Base-by-base conservation (phyloP, 1,284 basidiomycete genomes). In the Pseudozyma thailandica region DNA sequence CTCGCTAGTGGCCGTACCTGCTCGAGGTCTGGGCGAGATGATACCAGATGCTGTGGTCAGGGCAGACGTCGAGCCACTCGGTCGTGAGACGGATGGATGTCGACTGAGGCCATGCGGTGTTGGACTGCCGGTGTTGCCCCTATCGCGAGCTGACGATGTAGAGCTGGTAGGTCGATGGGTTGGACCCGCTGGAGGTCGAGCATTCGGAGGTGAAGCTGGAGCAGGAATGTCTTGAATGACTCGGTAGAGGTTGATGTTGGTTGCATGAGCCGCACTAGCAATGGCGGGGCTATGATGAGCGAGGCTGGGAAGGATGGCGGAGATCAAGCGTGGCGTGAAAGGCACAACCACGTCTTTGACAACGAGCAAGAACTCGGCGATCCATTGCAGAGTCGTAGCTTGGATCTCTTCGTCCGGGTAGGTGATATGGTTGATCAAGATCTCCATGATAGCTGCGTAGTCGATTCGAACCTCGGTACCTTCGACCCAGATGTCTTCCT, bases 381-480 rank as follows among this genome's bases (percentile, higher is more conserved):
- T 87, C 96, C 96, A 99, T 70, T 89, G 87, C 31, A 98, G 87
- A 26, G 83, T 84, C 8, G 84, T 84, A 1, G 84, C 81, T 48
- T 85, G 84, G 31, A 84, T 84, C 65, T 85, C 84, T 50, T 84
- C 84, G 53, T 84, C 84, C 76, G 92, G 90, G 69, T 88, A 88
- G 48, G 91, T 89, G 26, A 98, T 85, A 79, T 97, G 93, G 69
- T 90, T 88, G n/a, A 98, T 89, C 35, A 99, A 85, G 69, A 96
- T 98, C 77, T 98, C 93, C 55, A 98, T 89, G 57, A 99, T 93
- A 9, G 93, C 90, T 6, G 90, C 88, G 82, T 95, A 93, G 83
- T 98, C 91, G 61, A 99, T 90, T 61, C 88, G 88, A 7, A 98
- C 93, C 2, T 92, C 93, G 85, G 96, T 93, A 3, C 94, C 94